A percentile compares a stretch with the other conserved stretches of the same genome.
Conservation (phyloP, 2,329 filamentous ascomycete species). For the Penicillium polonicum region DNA sequence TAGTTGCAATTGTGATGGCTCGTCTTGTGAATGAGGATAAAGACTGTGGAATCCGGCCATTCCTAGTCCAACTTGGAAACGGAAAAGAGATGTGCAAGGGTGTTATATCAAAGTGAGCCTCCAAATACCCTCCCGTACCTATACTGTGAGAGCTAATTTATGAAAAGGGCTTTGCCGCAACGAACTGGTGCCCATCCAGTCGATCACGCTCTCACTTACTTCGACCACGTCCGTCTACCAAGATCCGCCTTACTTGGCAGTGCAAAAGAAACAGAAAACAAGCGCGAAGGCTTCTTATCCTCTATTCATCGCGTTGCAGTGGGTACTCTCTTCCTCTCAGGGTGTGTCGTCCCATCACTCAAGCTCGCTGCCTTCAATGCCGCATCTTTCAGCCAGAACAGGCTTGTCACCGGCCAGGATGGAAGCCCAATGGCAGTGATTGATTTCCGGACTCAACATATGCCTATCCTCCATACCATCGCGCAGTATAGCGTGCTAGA, state of each 20-base stretch:
- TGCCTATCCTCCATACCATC: not conserved
- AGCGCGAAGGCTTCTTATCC: constrained; percentile 30
- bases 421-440: not conserved
- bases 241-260: constrained; percentile 30
- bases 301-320: constrained; percentile 10
- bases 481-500: not conserved
- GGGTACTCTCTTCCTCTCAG: constrained; percentile 5
- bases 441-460: not conserved
- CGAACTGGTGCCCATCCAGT: constrained; percentile 33
- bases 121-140: not conserved
- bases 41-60: constrained; percentile 30
- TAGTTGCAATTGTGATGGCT: constrained; percentile 37
- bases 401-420: not conserved
- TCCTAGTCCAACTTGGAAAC: constrained; percentile 33
- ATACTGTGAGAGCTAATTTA: not conserved
- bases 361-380: constrained; percentile 1
- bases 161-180: not conserved
- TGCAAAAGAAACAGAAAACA: constrained; percentile 12
- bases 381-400: not conserved
- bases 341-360: not conserved
- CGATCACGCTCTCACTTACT: constrained; percentile 35
- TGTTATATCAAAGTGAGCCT: constrained; percentile 23
- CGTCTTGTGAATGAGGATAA: constrained; percentile 29
- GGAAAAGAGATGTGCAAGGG: constrained; percentile 29
- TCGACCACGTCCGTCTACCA: constrained; percentile 32